phyloP scores from a whole-genome alignment of 768 basidiomycete genomes.

The Candolleomyces efflorescens region DNA sequence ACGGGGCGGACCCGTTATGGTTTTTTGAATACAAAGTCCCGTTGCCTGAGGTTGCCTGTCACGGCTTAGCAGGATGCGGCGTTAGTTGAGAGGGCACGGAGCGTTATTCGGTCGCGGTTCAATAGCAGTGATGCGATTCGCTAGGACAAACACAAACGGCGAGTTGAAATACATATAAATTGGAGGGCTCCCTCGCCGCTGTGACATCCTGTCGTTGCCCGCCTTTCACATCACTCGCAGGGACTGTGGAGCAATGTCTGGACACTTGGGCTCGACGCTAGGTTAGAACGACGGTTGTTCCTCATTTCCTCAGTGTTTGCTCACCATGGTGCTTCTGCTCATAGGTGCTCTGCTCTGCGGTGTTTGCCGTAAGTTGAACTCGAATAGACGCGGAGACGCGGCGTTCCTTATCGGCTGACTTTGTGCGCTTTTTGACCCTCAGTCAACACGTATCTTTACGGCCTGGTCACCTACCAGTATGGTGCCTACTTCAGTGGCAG shows the following conservation, averaged over 20 bases:
- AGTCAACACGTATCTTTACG: constrained; percentile 4
- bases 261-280: not conserved
- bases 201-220: not conserved
- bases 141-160: not conserved
- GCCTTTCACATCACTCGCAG: not conserved
- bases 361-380: not conserved
- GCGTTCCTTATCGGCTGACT: too few species aligned
- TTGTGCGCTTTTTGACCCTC: not conserved
- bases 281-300: not conserved
- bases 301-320: not conserved
- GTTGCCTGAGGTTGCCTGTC: too few species aligned
- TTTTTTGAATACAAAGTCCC: too few species aligned
- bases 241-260: not conserved
- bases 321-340: not conserved
- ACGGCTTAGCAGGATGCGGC: too few species aligned
- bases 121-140: not conserved
- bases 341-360: not conserved
- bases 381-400: too few species aligned
- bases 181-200: not conserved
- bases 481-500: not conserved
- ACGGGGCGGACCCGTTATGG: too few species aligned
- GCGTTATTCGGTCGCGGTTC: too few species aligned
- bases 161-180: not conserved
- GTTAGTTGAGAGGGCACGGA: too few species aligned
- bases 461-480: constrained; percentile 1